Evolutionary conservation across 129 eudicot species (phyloP).

Genomic region (Flaveria linearis): DNA sequence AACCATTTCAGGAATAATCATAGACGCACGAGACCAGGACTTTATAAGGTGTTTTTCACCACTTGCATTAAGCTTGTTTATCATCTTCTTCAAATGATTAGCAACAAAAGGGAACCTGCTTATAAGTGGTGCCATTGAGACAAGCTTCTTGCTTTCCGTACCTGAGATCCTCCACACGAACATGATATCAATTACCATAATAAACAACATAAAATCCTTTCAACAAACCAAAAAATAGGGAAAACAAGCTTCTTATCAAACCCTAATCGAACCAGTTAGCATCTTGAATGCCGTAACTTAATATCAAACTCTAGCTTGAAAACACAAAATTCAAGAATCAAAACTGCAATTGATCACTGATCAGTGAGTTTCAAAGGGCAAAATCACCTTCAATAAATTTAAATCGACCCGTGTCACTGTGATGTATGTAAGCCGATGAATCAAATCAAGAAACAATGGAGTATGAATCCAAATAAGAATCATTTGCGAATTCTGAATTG

Average conservation of each 20-base stretch:
- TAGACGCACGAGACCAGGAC: conserved; percentile 55
- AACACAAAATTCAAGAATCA: conserved; percentile 11
- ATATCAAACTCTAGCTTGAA: neutral
- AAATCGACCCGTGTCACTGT: neutral
- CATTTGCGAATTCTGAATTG: neutral
- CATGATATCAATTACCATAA: conserved; percentile 2
- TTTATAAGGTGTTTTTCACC: conserved; percentile 40
- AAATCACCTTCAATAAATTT: neutral
- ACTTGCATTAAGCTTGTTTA: conserved; percentile 38
- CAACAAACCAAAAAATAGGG: conserved; percentile 4
- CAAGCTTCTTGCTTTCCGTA: conserved; percentile 8
- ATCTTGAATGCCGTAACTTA: neutral
- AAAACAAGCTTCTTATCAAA: neutral
- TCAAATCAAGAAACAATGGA: neutral
- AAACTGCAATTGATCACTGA: neutral
- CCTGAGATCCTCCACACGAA: conserved; percentile 9
- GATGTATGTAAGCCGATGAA: conserved; percentile 7
- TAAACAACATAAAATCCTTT: neutral
- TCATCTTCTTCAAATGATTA: conserved; percentile 42
- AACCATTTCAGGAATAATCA: conserved; percentile 52
- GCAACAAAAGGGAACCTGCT: conserved; percentile 57
- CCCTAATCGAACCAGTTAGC: neutral
- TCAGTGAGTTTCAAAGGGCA: neutral
- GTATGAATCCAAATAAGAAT: neutral
- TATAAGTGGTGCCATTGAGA: conserved; percentile 38